Conservation (phyloP, 2,329 filamentous ascomycete species). For the Talaromyces marneffei region DNA sequence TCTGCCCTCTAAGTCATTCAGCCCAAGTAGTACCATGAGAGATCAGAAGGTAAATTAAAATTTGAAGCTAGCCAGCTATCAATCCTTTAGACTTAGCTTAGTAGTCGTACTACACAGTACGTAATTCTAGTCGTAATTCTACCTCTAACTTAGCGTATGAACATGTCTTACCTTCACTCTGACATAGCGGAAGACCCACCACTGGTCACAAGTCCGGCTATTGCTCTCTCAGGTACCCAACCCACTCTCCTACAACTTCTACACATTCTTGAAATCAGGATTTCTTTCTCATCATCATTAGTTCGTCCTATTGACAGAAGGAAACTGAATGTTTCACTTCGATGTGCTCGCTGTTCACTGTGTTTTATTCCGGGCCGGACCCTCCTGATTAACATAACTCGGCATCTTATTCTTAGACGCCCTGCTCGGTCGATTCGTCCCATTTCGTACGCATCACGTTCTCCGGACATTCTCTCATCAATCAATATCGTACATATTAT, state of each 20-base stretch:
- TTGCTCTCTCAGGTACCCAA: not conserved
- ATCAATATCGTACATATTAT: not conserved
- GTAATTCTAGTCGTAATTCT: no score
- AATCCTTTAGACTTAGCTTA: no score
- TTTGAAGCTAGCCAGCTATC: not conserved
- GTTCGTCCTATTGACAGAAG: not conserved
- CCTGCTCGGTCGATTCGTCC: not conserved
- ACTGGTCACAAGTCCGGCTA: not conserved
- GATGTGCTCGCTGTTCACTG: not conserved
- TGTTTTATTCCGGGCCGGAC: not conserved
- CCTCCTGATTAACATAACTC: not conserved
- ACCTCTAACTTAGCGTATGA: not conserved
- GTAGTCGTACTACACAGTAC: no score
- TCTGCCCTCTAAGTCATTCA: conserved; percentile 1
- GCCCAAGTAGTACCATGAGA: not conserved
- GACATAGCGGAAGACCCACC: not conserved
- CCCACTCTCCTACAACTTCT: not conserved
- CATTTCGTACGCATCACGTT: not conserved
- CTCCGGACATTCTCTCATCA: not conserved
- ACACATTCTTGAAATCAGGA: not conserved
- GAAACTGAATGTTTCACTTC: not conserved
- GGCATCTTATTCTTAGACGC: not conserved
- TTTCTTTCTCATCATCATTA: not conserved
- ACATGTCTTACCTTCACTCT: not conserved
- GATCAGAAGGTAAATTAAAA: not conserved